Conservation (phyloP, 2,329 filamentous ascomycete species). For the Meredithiella fracta region DNA sequence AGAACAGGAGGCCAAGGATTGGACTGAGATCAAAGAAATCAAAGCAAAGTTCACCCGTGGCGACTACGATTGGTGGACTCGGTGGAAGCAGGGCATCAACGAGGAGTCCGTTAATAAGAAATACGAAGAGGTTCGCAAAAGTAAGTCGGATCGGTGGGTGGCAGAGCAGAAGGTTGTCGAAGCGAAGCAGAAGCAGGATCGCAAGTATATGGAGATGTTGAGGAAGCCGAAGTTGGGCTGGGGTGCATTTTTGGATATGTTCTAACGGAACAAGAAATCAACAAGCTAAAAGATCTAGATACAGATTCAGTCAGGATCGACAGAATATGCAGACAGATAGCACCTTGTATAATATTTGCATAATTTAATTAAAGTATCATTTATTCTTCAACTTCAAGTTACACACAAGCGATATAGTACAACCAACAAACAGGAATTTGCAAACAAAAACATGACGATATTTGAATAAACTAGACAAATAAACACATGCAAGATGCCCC, state of each 20-base stretch:
- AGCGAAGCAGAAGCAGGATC: slow-evolving; percentile 23
- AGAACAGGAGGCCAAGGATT: slow-evolving; percentile 27
- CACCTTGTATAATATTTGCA: neutral
- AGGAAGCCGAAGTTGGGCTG: slow-evolving; percentile 23
- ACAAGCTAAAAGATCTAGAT: neutral
- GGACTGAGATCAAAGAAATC: slow-evolving; percentile 24
- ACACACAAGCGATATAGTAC: neutral
- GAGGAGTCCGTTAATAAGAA: slow-evolving; percentile 23
- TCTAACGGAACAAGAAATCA: neutral
- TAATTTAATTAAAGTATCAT: neutral
- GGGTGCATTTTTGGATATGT: slow-evolving; percentile 21
- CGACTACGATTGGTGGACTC: slow-evolving; percentile 12
- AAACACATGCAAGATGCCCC: neutral
- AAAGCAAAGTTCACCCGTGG: slow-evolving; percentile 16
- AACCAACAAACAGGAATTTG: neutral
- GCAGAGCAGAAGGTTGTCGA: slow-evolving; percentile 28
- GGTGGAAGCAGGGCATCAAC: slow-evolving; percentile 22
- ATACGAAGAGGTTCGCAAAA: slow-evolving; percentile 26
- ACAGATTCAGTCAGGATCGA: neutral
- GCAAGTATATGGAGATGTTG: slow-evolving; percentile 35
- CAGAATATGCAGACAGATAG: neutral
- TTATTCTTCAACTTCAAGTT: neutral
- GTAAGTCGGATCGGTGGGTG: slow-evolving; percentile 38
- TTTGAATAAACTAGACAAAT: neutral
- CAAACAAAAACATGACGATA: slow-evolving; percentile 2